These are phyloP conservation scores for Exophiala xenobiotica DNA, from an alignment of 2,329 filamentous ascomycete species.

Conservation along the genomic window DNA sequence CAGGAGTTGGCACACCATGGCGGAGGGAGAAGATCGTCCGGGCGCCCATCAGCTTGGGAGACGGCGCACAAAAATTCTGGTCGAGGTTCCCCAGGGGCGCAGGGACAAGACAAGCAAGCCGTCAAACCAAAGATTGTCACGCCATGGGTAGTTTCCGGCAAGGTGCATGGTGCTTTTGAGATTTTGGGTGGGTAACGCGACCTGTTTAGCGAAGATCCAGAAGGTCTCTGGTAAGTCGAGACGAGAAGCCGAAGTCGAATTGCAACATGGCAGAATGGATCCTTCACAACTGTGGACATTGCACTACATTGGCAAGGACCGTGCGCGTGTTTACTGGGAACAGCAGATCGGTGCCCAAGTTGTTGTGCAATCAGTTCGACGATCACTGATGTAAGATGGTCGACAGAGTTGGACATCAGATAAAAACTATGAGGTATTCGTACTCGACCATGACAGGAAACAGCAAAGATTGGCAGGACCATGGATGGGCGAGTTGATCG, in stretches of 20 bases:
- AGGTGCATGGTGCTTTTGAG: not conserved
- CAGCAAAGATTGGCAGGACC: too few relatives aligned
- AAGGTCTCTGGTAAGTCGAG: not conserved
- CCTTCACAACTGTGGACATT: too few relatives aligned
- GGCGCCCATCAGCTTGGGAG: not conserved
- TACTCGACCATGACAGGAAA: too few relatives aligned
- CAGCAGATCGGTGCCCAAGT: too few relatives aligned
- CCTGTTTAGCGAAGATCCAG: not conserved
- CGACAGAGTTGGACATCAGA: too few relatives aligned
- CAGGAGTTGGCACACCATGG: not conserved
- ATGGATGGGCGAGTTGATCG: too few relatives aligned
- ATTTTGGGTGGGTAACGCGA: not conserved
- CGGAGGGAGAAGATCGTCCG: conserved; percentile 1
- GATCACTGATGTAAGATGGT: too few relatives aligned
- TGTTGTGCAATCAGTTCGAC: too few relatives aligned
- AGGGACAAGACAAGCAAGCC: not conserved
- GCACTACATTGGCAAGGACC: too few relatives aligned
- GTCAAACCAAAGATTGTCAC: not conserved
- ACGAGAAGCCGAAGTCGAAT: not conserved
- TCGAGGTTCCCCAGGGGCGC: not conserved
- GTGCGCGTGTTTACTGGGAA: too few relatives aligned
- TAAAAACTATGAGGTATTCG: too few relatives aligned
- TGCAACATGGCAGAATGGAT: too few relatives aligned
- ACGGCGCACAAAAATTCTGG: not conserved
- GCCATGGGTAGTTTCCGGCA: not conserved